Evolutionary conservation across 2,329 filamentous ascomycete species (phyloP).

Genomic region (Arthrinium puccinioides): DNA sequence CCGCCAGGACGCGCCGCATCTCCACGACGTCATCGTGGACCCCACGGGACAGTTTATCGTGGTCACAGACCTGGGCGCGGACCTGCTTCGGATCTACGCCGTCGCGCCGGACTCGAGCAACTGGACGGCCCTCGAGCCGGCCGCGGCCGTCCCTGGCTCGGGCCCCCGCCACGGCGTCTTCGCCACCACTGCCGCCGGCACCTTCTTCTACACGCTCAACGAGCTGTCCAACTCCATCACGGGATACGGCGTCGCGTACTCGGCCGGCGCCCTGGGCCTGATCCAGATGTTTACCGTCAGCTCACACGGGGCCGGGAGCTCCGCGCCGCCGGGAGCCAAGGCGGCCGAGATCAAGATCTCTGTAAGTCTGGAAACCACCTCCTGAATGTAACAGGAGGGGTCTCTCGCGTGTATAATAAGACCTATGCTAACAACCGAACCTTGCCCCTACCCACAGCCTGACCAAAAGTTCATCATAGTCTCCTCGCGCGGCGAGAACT

Average conservation of each 20-base stretch:
- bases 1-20: constrained; percentile 7
- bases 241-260: constrained; percentile 50
- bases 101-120: constrained; percentile 40
- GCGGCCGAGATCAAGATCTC: constrained; percentile 53
- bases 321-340: constrained; percentile 31
- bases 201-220: constrained; percentile 52
- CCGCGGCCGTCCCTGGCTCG: constrained; percentile 40
- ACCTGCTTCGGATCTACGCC: constrained; percentile 50
- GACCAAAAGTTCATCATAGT: constrained; percentile 57
- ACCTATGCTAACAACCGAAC: constrained; percentile 5
- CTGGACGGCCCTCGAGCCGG: constrained; percentile 30
- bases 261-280: constrained; percentile 33
- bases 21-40: constrained; percentile 8
- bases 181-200: constrained; percentile 29
- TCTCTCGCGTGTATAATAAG: no score
- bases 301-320: constrained; percentile 36
- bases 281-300: constrained; percentile 37
- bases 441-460: constrained; percentile 30
- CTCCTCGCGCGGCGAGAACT: constrained; percentile 58
- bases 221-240: constrained; percentile 53
- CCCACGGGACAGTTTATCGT: constrained; percentile 5
- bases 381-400: no score
- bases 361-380: constrained; percentile 34
- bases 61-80: constrained; percentile 27
- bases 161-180: constrained; percentile 64